Conservation (phyloP, 352 stramenopile species). For the Phytophthora pinifolia region DNA sequence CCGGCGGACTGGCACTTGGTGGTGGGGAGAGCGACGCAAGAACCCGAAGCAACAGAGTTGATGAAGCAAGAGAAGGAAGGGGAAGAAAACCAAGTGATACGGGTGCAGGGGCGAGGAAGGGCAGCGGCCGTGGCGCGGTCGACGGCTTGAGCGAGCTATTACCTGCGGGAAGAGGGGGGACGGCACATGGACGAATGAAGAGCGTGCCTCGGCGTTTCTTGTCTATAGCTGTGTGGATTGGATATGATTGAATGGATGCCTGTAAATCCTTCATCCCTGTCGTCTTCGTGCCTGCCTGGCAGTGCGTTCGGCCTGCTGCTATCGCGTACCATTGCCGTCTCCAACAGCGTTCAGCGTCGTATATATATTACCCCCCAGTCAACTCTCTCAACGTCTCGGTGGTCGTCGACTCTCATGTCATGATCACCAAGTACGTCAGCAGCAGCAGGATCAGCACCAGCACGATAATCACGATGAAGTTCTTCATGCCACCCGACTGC, state of each 20-base stretch:
- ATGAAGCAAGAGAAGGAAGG: background rate
- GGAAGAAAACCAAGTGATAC: constrained; percentile 1
- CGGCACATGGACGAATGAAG: constrained; percentile 30
- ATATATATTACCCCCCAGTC: constrained; percentile 33
- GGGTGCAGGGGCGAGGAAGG: constrained; percentile 1
- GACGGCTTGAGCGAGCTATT: constrained; percentile 5
- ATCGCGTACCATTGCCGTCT: background rate
- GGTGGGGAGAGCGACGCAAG: constrained; percentile 1
- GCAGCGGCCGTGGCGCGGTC: constrained; percentile 7
- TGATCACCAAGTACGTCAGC: constrained; percentile 88
- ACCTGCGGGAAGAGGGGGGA: constrained; percentile 16
- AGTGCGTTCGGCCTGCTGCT: constrained; percentile 4
- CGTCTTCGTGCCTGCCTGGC: constrained; percentile 22
- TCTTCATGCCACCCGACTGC: constrained; percentile 84
- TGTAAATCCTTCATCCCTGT: constrained; percentile 37
- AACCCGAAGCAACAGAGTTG: constrained; percentile 1
- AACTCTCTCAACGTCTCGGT: constrained; percentile 2
- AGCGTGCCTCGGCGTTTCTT: constrained; percentile 23
- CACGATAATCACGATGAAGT: constrained; percentile 87
- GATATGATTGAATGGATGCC: constrained; percentile 44
- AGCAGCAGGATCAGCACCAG: constrained; percentile 81
- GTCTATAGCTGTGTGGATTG: constrained; percentile 42
- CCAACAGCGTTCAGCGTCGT: constrained; percentile 11
- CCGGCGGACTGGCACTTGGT: constrained; percentile 2
- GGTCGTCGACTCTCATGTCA: constrained; percentile 54